Conservation (phyloP, 2,329 filamentous ascomycete genomes). For the Beauveria sp. region DNA sequence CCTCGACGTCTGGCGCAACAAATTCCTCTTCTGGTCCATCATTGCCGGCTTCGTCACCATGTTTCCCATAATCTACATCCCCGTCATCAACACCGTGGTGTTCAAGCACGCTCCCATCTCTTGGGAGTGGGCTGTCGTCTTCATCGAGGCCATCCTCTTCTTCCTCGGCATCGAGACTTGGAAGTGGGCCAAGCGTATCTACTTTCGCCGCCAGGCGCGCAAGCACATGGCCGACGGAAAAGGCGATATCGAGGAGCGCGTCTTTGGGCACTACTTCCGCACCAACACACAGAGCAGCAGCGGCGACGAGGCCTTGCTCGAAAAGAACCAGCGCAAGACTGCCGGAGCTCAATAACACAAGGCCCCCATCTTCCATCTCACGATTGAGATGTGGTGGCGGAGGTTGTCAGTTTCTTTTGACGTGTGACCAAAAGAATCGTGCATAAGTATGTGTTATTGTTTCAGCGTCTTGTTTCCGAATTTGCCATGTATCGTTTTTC, state of each 20-base stretch:
- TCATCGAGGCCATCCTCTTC: constrained; percentile 47
- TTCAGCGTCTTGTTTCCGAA: not conserved
- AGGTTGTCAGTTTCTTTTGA: constrained; percentile 8
- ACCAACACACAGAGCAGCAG: constrained; percentile 14
- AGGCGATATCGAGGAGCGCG: constrained; percentile 24
- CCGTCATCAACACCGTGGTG: constrained; percentile 46
- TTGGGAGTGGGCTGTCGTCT: constrained; percentile 56
- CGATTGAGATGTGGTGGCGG: constrained; percentile 1
- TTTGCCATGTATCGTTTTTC: constrained; percentile 1
- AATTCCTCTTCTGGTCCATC: constrained; percentile 60
- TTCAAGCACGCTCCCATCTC: constrained; percentile 51
- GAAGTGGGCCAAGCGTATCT: constrained; percentile 50
- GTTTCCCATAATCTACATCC: constrained; percentile 48
- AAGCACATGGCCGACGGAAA: constrained; percentile 12
- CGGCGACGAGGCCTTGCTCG: constrained; percentile 14
- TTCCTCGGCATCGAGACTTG: constrained; percentile 49
- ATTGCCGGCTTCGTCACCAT: constrained; percentile 36
- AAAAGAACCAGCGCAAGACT: constrained; percentile 12
- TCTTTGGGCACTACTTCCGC: constrained; percentile 25
- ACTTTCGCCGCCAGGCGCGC: constrained; percentile 24
- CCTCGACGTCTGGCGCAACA: constrained; percentile 59
- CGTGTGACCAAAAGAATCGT: constrained; percentile 1
- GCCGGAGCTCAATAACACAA: constrained; percentile 16
- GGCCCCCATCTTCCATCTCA: not conserved
- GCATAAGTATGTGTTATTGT: not conserved